Base-by-base conservation (phyloP, 345 rosid species). In the Passiflora organensis region DNA sequence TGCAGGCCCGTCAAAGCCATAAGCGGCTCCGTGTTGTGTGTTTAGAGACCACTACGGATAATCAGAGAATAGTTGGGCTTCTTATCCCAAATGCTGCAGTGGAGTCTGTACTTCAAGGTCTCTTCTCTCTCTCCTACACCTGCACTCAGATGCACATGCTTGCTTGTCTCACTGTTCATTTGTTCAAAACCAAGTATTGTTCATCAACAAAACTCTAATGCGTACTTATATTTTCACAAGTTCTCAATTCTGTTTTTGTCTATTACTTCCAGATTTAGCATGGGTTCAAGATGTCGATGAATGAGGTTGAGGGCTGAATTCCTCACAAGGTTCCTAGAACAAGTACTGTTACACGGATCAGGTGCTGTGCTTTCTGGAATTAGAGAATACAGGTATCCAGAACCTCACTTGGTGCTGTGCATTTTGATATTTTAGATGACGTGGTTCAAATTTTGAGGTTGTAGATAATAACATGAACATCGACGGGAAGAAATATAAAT, bases 241-340 rank as follows among this genome's bases (percentile, higher is more conserved):
- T 36, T 36, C 4, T 22, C n/a, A 58, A 36, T 51, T 18, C 32
- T 52, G 18, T 36, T 43, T 49, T 39, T 38, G 37, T 42, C 13
- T 23, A 2, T 25, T 58, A 55, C 38, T 56, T 65, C 67, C 87
- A 93, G 99, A 86, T 80, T 77, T 93, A 76, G 85, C 93, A 45
- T 93, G 96, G 96, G 95, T 88, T 59, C 93, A 93, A 64, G 95
- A 84, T 46, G 77, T 93, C 20, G 95, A 86, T 12, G 96, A 86
- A 71, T 80, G 71, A 79, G 72, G 63, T n/a, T 42, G 16, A 61
- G 62, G 22, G 8, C 14, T 13, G 9, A 17, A 51, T 32, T 36
- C 45, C 18, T 5, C 16, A 16, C 6, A 13, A n/a, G n/a, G n/a
- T n/a, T n/a, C n/a, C n/a, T n/a, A n/a, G n/a, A n/a, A n/a, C 46